phyloP scores from a whole-genome alignment of 352 stramenopile species.

The Pythium apleroticum region DNA sequence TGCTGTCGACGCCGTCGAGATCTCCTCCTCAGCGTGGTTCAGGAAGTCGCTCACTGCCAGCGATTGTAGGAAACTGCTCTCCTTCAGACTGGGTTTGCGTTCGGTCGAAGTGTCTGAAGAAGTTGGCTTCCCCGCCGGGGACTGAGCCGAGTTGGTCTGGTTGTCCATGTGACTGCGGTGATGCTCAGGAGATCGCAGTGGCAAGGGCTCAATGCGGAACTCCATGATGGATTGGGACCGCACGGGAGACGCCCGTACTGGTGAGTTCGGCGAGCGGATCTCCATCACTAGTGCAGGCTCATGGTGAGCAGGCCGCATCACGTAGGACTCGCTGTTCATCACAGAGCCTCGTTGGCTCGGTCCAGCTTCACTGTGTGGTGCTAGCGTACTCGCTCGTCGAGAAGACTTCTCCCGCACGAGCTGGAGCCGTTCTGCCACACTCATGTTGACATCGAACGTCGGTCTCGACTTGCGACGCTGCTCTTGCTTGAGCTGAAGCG shows the following conservation, averaged over 20 bases:
- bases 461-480: slow-evolving; percentile 60
- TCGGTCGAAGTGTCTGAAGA: neutral
- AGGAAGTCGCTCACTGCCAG: slow-evolving; percentile 71
- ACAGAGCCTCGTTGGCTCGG: neutral
- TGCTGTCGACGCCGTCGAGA: slow-evolving; percentile 73
- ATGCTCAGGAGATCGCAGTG: slow-evolving; percentile 29
- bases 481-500: slow-evolving; percentile 51
- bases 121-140: neutral
- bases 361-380: slow-evolving; percentile 3
- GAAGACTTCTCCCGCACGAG: slow-evolving; percentile 51
- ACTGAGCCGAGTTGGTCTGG: neutral
- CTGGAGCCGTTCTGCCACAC: slow-evolving; percentile 59
- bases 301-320: slow-evolving; percentile 10
- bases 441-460: slow-evolving; percentile 65
- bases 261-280: slow-evolving; percentile 16
- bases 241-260: slow-evolving; percentile 24
- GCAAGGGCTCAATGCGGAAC: slow-evolving; percentile 44
- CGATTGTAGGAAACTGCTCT: slow-evolving; percentile 59
- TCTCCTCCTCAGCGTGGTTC: slow-evolving; percentile 70
- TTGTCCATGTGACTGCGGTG: slow-evolving; percentile 15
- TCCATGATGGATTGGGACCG: slow-evolving; percentile 33
- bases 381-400: slow-evolving; percentile 27
- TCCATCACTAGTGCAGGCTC: slow-evolving; percentile 19
- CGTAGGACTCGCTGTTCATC: neutral
- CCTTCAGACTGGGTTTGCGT: slow-evolving; percentile 30